Base-by-base conservation (phyloP, 2,329 filamentous ascomycete genomes). In the Claviceps maximensis region DNA sequence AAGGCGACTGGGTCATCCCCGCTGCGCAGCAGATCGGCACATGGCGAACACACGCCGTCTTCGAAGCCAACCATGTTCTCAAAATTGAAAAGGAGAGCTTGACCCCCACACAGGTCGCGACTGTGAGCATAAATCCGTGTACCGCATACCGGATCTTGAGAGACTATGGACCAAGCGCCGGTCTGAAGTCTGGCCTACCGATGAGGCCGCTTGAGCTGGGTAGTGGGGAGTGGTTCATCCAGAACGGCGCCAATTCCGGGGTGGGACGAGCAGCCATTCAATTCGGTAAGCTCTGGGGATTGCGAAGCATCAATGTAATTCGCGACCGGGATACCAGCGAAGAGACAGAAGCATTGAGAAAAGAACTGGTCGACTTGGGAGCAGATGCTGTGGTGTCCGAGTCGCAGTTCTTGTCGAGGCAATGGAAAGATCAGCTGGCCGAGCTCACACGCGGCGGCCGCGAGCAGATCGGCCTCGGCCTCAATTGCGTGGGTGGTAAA, bases 401-500 rank as follows among this genome's bases (percentile, higher is more conserved):
- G 56, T 67, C 71, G 3, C 74, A 81, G 64, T 75, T 82, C 57
- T 62, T 74, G 19, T 70, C 71, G 12, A 69, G 77, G 54, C 80
- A 82, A 29, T 88, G 89, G 72, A 73, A 72, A 17, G 77, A 82
- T 45, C 70, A 71, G 56, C 71, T 84, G 36, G 76, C 76, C 48
- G 76, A 83, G 58, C 76, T 85, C 70, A 93, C 88, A 33, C 79
- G 82, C 53, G 79, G 81, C 21, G 86, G 84, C 5, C 77, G 82
- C 47, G 85, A 90, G 56, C 74, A 79, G 15, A 76, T 97, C 52
- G 79, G 82, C 44, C 74, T 98, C 1, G 93, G 83, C 0, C 69
- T 98, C 54, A 98, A 98, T 68, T 97, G 93, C 65, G 91, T 98
- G 0, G 93, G 93, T 40, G 93, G 93, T 5, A 88, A 90, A 66